Base-by-base conservation (phyloP, 768 basidiomycete genomes). In the Boletus vermiculosoides region DNA sequence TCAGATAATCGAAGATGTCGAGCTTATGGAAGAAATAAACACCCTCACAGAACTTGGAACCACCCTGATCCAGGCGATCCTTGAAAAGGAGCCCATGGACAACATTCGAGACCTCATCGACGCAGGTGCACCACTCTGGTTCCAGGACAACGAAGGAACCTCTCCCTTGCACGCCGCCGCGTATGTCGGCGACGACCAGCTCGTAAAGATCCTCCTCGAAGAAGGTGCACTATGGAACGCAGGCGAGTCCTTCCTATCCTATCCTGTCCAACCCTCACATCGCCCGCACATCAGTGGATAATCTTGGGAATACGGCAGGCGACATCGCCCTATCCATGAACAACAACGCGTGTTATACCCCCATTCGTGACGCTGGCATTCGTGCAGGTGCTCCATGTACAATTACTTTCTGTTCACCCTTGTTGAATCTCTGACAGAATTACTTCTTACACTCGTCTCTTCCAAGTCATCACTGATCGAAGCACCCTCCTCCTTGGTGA, bases 171-270 rank as follows among this genome's bases (percentile, higher is more conserved):
- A 98, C 67, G 93, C 92, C 16, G 96, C 92, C 13, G 89, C 86
- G 1, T 93, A 88, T 62, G 71, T 81, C 45, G 85, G 88, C 63
- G 83, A 88, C 61, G 67, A 78, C 2, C 76, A 78, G n/a, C 75
- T 96, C 16, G 78, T 89, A 12, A 80, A 80, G 52, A 66, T 80
- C 7, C 77, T 98, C 34, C 78, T 99, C 28, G 78, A 85, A n/a
- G 79, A 83, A 54, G 94, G 96, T 13, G 94, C 92, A 1, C 68
- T 93, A 0, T 99, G 97, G 97, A 97, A 95, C 71, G 81, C 90
- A 64, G 85, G 93, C 85, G 61, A 59, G 79, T 68, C 48, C 36
- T 28, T 42, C n/a, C 6, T 55, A n/a, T 49, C 59, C 3, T 45
- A 9, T 7, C 9, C 13, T 30, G 18, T 23, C 13, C 4, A n/a